Evolutionary conservation across 345 rosid genomes (phyloP), one percentile per base, ranked within the genome.

Genomic region (Pistacia integerrima): DNA sequence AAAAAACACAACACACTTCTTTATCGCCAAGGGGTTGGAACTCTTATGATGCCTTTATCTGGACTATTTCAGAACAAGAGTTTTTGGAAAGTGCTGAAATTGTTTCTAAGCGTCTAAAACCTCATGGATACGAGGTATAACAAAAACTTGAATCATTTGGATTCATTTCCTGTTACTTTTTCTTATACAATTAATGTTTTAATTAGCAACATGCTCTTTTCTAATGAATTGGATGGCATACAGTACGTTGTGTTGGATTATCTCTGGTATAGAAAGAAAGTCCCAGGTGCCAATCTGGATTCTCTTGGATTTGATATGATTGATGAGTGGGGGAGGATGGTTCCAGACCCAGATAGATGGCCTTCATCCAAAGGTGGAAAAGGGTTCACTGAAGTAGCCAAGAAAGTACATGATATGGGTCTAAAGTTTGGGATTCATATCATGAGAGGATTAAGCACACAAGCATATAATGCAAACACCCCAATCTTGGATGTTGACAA

Each of bases 21-120:
- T 77, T 76, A 57, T 97, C 97, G 36, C 97, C 98, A n/a, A 87
- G 97, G 87, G 98, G 98, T 66, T 94, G 98, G 95, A 94, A 93
- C 69, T 88, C 98, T 0, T 94, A 94, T 25, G 97, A 94, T 80
- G 90, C 98, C 69, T 94, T 89, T 79, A 87, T 89, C 83, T 94
- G 98, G 97, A 87, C 81, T 7, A 73, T 92, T 75, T 89, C 94
- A 4, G 97, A 94, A 83, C 79, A 86, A 66, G 98, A 91, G 83
- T 94, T 94, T 81, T 77, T 94, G 80, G 77, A 82, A 35, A 93
- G 73, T 57, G 90, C 98, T 36, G 88, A 86, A 66, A 77, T 88
- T 28, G 48, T 94, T 78, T 83, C 97, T 0, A 77, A 79, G 74
- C 87, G 87, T 79, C 90, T 93, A 78, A 84, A 68, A 74, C 77